Percentiles rank a stretch among this genome's conserved stretches.
phyloP scores from a whole-genome alignment of 2,329 filamentous ascomycete species.

The Phaeophleospora eucalypticola region DNA sequence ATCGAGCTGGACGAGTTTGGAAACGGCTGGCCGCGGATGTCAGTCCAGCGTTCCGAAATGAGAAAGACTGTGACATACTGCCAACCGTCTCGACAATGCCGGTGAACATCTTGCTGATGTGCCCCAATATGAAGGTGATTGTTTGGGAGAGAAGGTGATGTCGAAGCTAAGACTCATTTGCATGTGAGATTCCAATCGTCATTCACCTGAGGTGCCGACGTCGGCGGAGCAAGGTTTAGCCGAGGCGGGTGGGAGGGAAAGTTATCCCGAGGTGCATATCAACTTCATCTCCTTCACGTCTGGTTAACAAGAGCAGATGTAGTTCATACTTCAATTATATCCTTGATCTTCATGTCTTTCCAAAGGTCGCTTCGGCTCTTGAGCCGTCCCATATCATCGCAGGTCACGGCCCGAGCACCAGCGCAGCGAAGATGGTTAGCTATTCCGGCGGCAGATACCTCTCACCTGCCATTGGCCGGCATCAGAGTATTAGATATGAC shows the following conservation, averaged over 20 bases:
- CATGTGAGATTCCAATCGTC: neutral
- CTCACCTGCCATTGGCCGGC: conserved; percentile 69
- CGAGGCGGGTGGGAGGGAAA: neutral
- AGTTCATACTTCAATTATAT: too few relatives aligned
- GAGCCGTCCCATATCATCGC: conserved; percentile 9
- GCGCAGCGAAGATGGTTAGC: conserved; percentile 38
- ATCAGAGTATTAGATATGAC: conserved; percentile 95
- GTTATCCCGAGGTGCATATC: neutral
- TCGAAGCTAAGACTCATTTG: neutral
- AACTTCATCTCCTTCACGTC: neutral
- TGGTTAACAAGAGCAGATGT: too few relatives aligned
- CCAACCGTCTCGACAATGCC: conserved; percentile 90
- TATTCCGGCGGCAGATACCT: conserved; percentile 40
- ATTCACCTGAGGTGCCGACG: conserved; percentile 1
- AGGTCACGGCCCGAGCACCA: conserved; percentile 7
- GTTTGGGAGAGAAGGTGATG: neutral
- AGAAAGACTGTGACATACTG: conserved; percentile 55
- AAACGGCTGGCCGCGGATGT: conserved; percentile 62
- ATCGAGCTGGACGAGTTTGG: conserved; percentile 74
- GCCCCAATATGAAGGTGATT: neutral
- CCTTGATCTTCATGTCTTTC: conserved; percentile 26
- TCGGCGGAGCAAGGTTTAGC: neutral
- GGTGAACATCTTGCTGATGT: conserved; percentile 91
- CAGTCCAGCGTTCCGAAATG: conserved; percentile 33
- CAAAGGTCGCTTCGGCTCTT: conserved; percentile 18